Evolutionary conservation across 2,329 filamentous ascomycete species (phyloP).

Genomic region (Phyllosticta citribraziliensis): DNA sequence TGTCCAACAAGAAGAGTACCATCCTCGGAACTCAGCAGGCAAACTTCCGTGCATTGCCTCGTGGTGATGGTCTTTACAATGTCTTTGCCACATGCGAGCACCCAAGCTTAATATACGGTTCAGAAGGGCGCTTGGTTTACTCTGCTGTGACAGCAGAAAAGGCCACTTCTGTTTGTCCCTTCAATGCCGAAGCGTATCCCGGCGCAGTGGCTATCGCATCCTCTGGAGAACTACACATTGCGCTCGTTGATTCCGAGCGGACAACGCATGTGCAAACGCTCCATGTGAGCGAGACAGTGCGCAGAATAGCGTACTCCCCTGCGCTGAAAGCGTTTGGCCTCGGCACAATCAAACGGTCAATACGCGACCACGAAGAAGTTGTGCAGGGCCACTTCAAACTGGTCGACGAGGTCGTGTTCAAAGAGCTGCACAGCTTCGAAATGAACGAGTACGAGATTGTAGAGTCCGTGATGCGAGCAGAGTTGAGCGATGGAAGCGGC

Average conservation of each 20-base stretch:
- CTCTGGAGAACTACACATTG: slow-evolving; percentile 64
- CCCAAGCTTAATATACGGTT: slow-evolving; percentile 83
- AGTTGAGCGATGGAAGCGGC: slow-evolving; percentile 53
- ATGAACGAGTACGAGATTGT: slow-evolving; percentile 65
- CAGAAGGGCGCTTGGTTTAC: slow-evolving; percentile 80
- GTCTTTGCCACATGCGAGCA: slow-evolving; percentile 93
- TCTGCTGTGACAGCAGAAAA: slow-evolving; percentile 88
- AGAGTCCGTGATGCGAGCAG: slow-evolving; percentile 71
- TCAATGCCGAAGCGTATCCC: slow-evolving; percentile 73
- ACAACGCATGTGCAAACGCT: slow-evolving; percentile 82
- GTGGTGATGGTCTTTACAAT: slow-evolving; percentile 55
- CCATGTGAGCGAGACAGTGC: slow-evolving; percentile 69
- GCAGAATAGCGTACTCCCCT: slow-evolving; percentile 77
- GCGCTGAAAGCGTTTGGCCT: slow-evolving; percentile 73
- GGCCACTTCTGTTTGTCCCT: slow-evolving; percentile 69
- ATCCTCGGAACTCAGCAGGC: slow-evolving; percentile 80
- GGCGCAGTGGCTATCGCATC: slow-evolving; percentile 74
- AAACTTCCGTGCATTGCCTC: slow-evolving; percentile 67
- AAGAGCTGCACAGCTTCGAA: slow-evolving; percentile 60
- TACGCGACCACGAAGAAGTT: slow-evolving; percentile 62
- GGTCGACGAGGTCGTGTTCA: slow-evolving; percentile 83
- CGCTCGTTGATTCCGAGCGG: slow-evolving; percentile 70
- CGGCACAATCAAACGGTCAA: slow-evolving; percentile 68
- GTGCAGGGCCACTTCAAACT: slow-evolving; percentile 75
- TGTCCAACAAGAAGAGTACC: slow-evolving; percentile 69